Evolutionary conservation across 2,329 filamentous ascomycete species (phyloP).

Genomic region (Cladophialophora immunda): DNA sequence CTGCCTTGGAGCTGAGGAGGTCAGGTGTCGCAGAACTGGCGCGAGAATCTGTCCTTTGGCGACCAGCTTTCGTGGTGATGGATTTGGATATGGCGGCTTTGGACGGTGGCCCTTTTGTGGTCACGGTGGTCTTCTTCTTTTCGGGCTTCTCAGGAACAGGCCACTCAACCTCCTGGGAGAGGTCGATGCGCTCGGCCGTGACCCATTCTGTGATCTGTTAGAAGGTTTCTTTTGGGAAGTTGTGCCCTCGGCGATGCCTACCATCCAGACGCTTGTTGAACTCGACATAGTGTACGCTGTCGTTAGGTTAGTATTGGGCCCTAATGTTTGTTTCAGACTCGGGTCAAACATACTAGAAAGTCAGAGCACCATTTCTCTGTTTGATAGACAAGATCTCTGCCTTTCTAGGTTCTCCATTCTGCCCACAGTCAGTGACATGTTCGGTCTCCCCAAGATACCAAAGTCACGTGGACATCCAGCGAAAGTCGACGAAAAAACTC

Average conservation of each 20-base stretch:
- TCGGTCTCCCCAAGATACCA: slow-evolving; percentile 26
- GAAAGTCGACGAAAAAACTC: slow-evolving; percentile 17
- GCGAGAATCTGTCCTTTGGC: slow-evolving; percentile 56
- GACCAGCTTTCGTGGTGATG: slow-evolving; percentile 55
- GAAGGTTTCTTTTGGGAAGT: slow-evolving; percentile 18
- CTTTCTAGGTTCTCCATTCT: slow-evolving; percentile 84
- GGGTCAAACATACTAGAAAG: slow-evolving; percentile 72
- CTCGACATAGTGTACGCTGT: slow-evolving; percentile 89
- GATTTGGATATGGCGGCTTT: slow-evolving; percentile 66
- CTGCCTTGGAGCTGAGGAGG: slow-evolving; percentile 56
- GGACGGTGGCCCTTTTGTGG: slow-evolving; percentile 60
- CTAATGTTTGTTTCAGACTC: background rate
- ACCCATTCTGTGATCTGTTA: slow-evolving; percentile 82
- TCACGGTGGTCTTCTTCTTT: slow-evolving; percentile 76
- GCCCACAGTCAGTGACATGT: slow-evolving; percentile 4
- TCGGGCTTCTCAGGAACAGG: slow-evolving; percentile 89
- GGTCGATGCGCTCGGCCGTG: slow-evolving; percentile 79
- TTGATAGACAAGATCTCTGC: slow-evolving; percentile 97
- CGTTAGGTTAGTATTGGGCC: slow-evolving; percentile 30
- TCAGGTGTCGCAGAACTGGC: slow-evolving; percentile 67
- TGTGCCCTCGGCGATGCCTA: slow-evolving; percentile 41
- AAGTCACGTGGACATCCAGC: slow-evolving; percentile 35
- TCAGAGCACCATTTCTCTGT: slow-evolving; percentile 84
- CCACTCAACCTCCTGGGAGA: slow-evolving; percentile 93
- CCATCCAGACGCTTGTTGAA: slow-evolving; percentile 87